These are phyloP conservation scores for Lenzites betulinus DNA, from an alignment of 768 basidiomycete genomes.

Conservation along the genomic window DNA sequence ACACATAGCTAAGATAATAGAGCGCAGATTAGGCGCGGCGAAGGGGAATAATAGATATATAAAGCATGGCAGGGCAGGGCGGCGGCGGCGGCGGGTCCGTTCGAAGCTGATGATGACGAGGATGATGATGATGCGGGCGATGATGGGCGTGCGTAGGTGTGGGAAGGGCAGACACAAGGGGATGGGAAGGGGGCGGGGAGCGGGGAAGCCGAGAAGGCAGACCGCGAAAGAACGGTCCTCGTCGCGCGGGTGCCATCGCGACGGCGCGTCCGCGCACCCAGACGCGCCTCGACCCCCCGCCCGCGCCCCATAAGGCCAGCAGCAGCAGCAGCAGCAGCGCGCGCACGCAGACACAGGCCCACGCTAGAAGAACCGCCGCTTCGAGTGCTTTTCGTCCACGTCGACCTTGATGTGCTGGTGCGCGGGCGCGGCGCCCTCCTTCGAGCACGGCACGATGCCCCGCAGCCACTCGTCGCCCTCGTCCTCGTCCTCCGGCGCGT, in stretches of 20 bases:
- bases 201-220: too few relatives aligned
- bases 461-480: constrained; percentile 90
- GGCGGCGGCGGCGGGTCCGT: not conserved
- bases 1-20: constrained; percentile 24
- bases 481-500: constrained; percentile 67
- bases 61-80: constrained; percentile 16
- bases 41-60: constrained; percentile 21
- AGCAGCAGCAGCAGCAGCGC: too few relatives aligned
- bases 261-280: not conserved
- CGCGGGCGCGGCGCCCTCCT: constrained; percentile 41
- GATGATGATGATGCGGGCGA: not conserved
- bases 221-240: too few relatives aligned
- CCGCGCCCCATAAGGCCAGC: too few relatives aligned
- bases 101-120: not conserved
- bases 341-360: too few relatives aligned
- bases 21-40: constrained; percentile 15
- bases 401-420: constrained; percentile 78
- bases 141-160: not conserved
- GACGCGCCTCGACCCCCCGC: not conserved
- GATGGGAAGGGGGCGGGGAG: not conserved
- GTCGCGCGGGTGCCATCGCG: not conserved
- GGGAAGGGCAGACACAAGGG: not conserved
- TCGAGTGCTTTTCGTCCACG: constrained; percentile 71
- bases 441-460: constrained; percentile 68
- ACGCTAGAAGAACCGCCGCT: constrained; percentile 72